These are phyloP conservation scores for Williopsis jadinii DNA, from an alignment of 1,139 yeast species.

Conservation along the genomic window DNA sequence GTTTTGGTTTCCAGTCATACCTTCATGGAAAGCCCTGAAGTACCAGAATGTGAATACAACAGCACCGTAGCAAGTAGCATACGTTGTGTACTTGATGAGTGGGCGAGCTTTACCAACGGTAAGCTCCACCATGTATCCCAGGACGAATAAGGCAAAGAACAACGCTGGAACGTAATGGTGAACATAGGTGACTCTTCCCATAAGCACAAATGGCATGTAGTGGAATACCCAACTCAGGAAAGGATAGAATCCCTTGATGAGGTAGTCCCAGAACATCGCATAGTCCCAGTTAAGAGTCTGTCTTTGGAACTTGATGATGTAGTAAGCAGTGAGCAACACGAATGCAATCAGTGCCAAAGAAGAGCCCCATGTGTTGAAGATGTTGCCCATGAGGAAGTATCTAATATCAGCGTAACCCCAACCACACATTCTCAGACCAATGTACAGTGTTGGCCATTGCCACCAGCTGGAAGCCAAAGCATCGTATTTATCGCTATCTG, in stretches of 20 bases:
- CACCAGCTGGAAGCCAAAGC: slow-evolving; percentile 64
- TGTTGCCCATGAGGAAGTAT: slow-evolving; percentile 61
- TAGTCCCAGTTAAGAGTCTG: slow-evolving; percentile 32
- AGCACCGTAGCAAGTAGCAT: slow-evolving; percentile 30
- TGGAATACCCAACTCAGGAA: slow-evolving; percentile 68
- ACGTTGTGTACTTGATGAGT: slow-evolving; percentile 26
- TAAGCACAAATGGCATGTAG: slow-evolving; percentile 62
- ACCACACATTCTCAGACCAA: slow-evolving; percentile 64
- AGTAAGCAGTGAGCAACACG: slow-evolving; percentile 30
- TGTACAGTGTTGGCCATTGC: slow-evolving; percentile 68
- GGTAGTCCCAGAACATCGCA: slow-evolving; percentile 25
- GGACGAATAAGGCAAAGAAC: slow-evolving; percentile 64
- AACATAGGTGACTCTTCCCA: slow-evolving; percentile 80
- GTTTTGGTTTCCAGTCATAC: slow-evolving; percentile 44
- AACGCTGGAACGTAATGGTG: slow-evolving; percentile 81
- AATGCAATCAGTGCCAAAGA: slow-evolving; percentile 29
- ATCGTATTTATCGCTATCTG: slow-evolving; percentile 65
- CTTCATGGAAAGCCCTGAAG: slow-evolving; percentile 41
- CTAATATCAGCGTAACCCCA: slow-evolving; percentile 47
- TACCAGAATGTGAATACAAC: slow-evolving; percentile 30
- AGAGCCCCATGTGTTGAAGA: slow-evolving; percentile 60
- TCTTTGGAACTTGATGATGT: slow-evolving; percentile 55
- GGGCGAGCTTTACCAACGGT: slow-evolving; percentile 16
- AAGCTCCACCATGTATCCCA: slow-evolving; percentile 52
- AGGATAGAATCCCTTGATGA: slow-evolving; percentile 55